Evolutionary conservation across 371 early-diverging fungal genomes (phyloP).

Genomic region (Rhizopus arrhizus): DNA sequence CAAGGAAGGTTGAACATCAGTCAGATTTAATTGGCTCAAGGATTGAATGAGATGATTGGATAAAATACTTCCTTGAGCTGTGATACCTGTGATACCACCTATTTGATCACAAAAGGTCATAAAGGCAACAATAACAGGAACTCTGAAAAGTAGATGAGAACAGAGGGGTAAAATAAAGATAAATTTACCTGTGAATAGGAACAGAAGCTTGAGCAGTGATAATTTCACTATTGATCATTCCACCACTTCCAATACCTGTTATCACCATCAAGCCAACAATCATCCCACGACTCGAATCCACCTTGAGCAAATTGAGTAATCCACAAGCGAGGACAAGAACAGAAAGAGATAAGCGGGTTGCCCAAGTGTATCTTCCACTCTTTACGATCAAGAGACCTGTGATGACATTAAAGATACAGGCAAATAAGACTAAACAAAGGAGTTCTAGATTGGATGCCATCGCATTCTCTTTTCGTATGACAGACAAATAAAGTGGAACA

Average conservation of each 20-base stretch:
- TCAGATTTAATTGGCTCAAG: conserved; percentile 19
- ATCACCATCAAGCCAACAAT: conserved; percentile 50
- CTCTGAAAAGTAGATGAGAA: conserved; percentile 21
- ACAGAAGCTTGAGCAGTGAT: conserved; percentile 51
- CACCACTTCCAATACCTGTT: conserved; percentile 70
- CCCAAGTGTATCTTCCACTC: conserved; percentile 44
- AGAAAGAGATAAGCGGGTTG: conserved; percentile 31
- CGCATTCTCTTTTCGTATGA: conserved; percentile 36
- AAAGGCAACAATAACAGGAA: conserved; percentile 41
- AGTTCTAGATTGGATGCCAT: conserved; percentile 45
- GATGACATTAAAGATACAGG: conserved; percentile 44
- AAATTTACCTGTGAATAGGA: conserved; percentile 37
- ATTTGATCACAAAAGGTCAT: conserved; percentile 52
- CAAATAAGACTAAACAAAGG: conserved; percentile 40
- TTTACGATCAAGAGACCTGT: conserved; percentile 42
- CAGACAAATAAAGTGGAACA: conserved; percentile 43
- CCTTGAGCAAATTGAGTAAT: conserved; percentile 27
- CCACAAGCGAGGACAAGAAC: conserved; percentile 39
- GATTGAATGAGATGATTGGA: conserved; percentile 30
- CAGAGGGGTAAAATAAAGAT: background rate
- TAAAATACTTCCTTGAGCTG: conserved; percentile 36
- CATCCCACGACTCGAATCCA: conserved; percentile 35
- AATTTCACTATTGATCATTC: conserved; percentile 60
- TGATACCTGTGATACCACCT: conserved; percentile 50
- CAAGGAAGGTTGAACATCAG: conserved; percentile 23